Conservation (phyloP, 2,329 filamentous ascomycete species). For the Diplodia mutila region DNA sequence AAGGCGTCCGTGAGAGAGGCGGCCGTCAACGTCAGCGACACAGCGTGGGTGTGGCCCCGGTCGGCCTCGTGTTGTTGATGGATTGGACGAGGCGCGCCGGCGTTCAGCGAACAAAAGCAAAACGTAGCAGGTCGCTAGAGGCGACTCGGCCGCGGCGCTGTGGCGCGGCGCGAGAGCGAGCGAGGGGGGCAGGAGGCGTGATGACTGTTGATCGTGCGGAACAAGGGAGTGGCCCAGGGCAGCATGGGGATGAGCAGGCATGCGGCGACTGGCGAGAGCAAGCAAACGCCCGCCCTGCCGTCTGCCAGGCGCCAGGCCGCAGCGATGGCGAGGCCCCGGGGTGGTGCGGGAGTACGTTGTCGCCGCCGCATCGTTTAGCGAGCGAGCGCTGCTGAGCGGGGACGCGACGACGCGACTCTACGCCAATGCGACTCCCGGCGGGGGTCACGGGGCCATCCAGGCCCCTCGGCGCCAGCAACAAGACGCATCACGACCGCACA, state of each 20-base stretch:
- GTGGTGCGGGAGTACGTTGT: conserved; percentile 17
- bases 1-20: conserved; percentile 3
- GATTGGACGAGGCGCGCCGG: conserved; percentile 24
- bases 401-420: conserved; percentile 7
- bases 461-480: conserved; percentile 9
- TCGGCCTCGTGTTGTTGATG: conserved; percentile 25
- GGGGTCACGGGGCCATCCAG: conserved; percentile 10
- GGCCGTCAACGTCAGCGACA: conserved; percentile 16
- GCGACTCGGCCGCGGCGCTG: conserved; percentile 14
- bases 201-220: conserved; percentile 19
- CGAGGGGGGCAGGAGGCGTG: conserved; percentile 16
- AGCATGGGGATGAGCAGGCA: background rate
- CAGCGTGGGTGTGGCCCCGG: conserved; percentile 16
- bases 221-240: background rate
- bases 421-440: background rate
- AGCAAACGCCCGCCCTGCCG: conserved; percentile 15
- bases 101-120: conserved; percentile 24
- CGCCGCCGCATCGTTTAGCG: conserved; percentile 16
- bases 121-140: conserved; percentile 18
- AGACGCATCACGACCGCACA: conserved; percentile 1
- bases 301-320: background rate
- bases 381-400: conserved; percentile 15
- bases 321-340: conserved; percentile 11
- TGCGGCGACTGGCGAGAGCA: conserved; percentile 8
- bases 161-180: conserved; percentile 13